Conservation (phyloP, 2,329 filamentous ascomycete genomes). For the Talaromyces sp. region DNA sequence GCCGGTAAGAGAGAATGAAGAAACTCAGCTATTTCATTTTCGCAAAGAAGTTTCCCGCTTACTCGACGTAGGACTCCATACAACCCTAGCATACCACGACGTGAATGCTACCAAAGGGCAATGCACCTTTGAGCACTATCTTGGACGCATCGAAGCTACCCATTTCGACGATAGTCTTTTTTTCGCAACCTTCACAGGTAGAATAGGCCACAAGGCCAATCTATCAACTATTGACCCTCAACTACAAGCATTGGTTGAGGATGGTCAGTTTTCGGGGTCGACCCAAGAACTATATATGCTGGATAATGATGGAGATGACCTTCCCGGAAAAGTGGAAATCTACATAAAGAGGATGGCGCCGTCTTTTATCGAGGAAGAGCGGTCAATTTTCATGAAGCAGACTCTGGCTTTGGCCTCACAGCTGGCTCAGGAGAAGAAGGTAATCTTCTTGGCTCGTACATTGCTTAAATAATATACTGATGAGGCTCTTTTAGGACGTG, state of each 20-base stretch:
- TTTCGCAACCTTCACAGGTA: conserved; percentile 42
- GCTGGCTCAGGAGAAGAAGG: conserved; percentile 33
- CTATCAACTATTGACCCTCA: conserved; percentile 34
- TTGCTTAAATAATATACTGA: conserved; percentile 7
- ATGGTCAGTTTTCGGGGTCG: conserved; percentile 30
- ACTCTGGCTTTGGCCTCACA: conserved; percentile 40
- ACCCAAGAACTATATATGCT: conserved; percentile 42
- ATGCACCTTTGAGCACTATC: conserved; percentile 42
- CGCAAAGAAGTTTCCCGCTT: neutral
- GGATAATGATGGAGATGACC: conserved; percentile 45
- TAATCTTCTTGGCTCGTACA: conserved; percentile 14
- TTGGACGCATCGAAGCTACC: conserved; percentile 49
- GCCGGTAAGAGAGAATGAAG: conserved; percentile 30
- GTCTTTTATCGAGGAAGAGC: conserved; percentile 44
- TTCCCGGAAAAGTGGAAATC: conserved; percentile 47
- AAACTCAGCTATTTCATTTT: neutral
- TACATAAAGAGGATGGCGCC: conserved; percentile 47
- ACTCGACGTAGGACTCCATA: conserved; percentile 37
- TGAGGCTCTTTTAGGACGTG: conserved; percentile 27
- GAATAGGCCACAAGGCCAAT: conserved; percentile 33
- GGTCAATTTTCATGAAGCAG: conserved; percentile 45
- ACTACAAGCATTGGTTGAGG: conserved; percentile 35
- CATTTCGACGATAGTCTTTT: conserved; percentile 49
- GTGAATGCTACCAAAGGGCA: conserved; percentile 44
- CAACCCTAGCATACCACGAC: conserved; percentile 47